Conservation (phyloP, 2,329 filamentous ascomycete species). For the Thermoascus crustaceus region DNA sequence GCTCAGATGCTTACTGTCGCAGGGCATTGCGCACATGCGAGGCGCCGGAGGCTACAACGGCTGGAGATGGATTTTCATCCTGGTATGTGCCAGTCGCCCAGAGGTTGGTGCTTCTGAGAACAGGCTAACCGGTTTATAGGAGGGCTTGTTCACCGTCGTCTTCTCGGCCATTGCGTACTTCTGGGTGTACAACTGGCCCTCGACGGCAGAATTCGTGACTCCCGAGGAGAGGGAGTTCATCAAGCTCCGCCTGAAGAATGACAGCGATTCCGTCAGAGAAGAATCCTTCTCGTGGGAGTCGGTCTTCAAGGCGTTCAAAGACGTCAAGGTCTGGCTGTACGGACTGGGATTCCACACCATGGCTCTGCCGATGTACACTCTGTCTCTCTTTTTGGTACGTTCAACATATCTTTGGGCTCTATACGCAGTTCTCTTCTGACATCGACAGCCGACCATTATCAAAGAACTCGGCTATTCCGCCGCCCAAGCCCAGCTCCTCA, state of each 20-base stretch:
- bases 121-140: slow-evolving; percentile 30
- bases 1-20: slow-evolving; percentile 10
- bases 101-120: not conserved
- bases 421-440: slow-evolving; percentile 2
- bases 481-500: slow-evolving; percentile 45
- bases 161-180: slow-evolving; percentile 30
- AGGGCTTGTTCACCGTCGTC: slow-evolving; percentile 63
- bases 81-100: slow-evolving; percentile 26
- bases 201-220: slow-evolving; percentile 33
- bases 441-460: slow-evolving; percentile 33
- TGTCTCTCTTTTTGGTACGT: slow-evolving; percentile 29
- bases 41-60: slow-evolving; percentile 41
- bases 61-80: slow-evolving; percentile 60
- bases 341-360: slow-evolving; percentile 64
- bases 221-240: slow-evolving; percentile 51
- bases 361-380: slow-evolving; percentile 48
- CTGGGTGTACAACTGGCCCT: slow-evolving; percentile 36
- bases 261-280: slow-evolving; percentile 61
- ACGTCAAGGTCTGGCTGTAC: slow-evolving; percentile 67
- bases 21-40: slow-evolving; percentile 42
- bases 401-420: not conserved
- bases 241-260: slow-evolving; percentile 54
- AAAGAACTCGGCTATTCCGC: slow-evolving; percentile 34
- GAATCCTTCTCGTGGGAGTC: slow-evolving; percentile 63
- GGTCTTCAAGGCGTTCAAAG: slow-evolving; percentile 54